Percentiles rank a stretch among this genome's conserved stretches.
Conservation (phyloP, 1,139 yeast species). For the Scheffersomyces quercinus region DNA sequence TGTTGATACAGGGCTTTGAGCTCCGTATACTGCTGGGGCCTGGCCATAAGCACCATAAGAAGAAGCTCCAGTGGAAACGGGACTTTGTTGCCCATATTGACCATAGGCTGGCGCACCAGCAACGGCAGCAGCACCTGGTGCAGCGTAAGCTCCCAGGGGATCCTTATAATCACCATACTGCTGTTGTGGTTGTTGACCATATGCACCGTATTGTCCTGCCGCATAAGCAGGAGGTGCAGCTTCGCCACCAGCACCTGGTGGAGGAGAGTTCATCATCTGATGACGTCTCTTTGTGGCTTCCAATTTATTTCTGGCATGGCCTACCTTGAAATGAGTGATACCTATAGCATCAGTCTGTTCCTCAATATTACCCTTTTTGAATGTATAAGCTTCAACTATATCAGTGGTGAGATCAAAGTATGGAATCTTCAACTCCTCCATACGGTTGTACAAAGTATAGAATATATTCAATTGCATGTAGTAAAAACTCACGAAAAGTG, state of each 20-base stretch:
- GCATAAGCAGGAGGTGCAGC: conserved; percentile 1
- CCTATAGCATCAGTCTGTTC: conserved; percentile 86
- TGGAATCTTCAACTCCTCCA: conserved; percentile 96
- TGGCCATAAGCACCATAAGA: conserved; percentile 12
- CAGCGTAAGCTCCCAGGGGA: conserved; percentile 12
- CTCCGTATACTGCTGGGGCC: conserved; percentile 14
- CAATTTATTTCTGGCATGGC: conserved; percentile 81
- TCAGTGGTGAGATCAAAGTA: conserved; percentile 86
- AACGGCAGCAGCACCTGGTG: conserved; percentile 13
- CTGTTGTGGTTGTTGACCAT: conserved; percentile 15
- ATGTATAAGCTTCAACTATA: conserved; percentile 73
- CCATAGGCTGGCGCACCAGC: conserved; percentile 27
- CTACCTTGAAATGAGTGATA: conserved; percentile 84
- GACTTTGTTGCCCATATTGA: conserved; percentile 9
- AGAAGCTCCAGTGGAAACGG: conserved; percentile 20
- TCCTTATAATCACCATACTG: conserved; percentile 24
- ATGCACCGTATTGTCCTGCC: not conserved
- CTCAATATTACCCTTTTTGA: conserved; percentile 87
- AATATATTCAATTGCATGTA: conserved; percentile 97
- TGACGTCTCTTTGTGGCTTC: conserved; percentile 80
- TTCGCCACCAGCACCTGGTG: conserved; percentile 29
- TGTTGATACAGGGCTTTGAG: conserved; percentile 10
- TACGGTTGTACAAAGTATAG: conserved; percentile 83
- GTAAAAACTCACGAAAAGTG: conserved; percentile 89
- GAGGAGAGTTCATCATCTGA: conserved; percentile 44